These are phyloP conservation scores for Phyllostachys edulis DNA, from an alignment of 176 grass and related monocot genomes.

Conservation along the genomic window DNA sequence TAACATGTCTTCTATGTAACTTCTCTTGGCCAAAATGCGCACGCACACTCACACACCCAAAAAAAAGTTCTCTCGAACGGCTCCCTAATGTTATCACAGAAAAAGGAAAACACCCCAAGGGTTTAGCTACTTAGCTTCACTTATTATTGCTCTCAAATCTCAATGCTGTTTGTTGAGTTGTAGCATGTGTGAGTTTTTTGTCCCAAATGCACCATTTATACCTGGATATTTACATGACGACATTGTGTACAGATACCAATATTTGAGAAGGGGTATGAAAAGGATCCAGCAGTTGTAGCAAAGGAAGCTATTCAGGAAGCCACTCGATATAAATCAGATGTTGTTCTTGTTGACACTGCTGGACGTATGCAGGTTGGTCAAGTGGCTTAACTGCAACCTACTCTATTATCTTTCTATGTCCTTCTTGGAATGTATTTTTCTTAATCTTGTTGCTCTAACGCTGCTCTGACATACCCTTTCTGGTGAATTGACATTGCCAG, in stretches of 20 bases:
- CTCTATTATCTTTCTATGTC: background rate
- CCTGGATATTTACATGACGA: slow-evolving; percentile 1
- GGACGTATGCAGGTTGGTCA: slow-evolving; percentile 77
- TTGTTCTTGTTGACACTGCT: slow-evolving; percentile 93
- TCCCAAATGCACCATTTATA: background rate
- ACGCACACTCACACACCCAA: too few species aligned
- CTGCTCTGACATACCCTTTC: background rate
- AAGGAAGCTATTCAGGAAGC: slow-evolving; percentile 96
- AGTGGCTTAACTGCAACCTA: background rate
- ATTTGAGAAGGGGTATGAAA: slow-evolving; percentile 97
- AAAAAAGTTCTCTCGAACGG: background rate
- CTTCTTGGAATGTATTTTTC: background rate
- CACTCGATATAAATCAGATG: slow-evolving; percentile 69
- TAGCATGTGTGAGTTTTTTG: background rate
- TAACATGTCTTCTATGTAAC: background rate
- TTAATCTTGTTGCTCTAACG: background rate
- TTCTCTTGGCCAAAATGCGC: background rate
- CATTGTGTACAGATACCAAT: slow-evolving; percentile 72
- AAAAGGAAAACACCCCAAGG: background rate
- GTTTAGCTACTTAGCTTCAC: background rate
- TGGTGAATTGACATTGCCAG: slow-evolving; percentile 39
- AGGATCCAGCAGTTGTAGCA: slow-evolving; percentile 86
- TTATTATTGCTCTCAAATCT: background rate
- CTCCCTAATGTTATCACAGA: background rate
- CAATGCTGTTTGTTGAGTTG: background rate